A percentile compares a stretch with the other conserved stretches of the same genome.
Conservation (phyloP, 2,329 filamentous ascomycete genomes). For the Sporothrix protearum region DNA sequence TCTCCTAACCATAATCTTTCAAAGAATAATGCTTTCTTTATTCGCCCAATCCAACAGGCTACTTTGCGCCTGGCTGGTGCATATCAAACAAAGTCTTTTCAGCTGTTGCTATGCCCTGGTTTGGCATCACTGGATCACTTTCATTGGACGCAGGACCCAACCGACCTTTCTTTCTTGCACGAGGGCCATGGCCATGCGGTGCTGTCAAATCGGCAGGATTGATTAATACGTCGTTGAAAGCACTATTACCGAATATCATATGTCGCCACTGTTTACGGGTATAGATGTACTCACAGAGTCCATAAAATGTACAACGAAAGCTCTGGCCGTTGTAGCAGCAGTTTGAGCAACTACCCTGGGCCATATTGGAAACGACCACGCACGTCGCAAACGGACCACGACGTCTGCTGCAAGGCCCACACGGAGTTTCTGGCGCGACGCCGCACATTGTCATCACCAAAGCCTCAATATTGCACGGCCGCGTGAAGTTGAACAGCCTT, state of each 20-base stretch:
- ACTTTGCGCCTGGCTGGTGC: too few species aligned
- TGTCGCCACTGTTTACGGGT: too few species aligned
- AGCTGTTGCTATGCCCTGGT: too few species aligned
- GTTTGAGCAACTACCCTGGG: background rate
- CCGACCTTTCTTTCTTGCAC: too few species aligned
- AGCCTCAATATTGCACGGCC: background rate
- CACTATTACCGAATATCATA: background rate
- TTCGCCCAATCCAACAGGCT: too few species aligned
- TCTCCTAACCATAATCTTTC: background rate
- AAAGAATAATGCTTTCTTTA: too few species aligned
- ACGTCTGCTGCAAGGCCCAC: background rate
- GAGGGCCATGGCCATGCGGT: too few species aligned
- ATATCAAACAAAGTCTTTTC: too few species aligned
- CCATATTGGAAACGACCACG: background rate
- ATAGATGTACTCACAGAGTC: background rate
- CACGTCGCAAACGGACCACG: background rate
- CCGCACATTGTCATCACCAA: background rate
- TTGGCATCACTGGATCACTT: too few species aligned
- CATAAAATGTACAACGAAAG: background rate
- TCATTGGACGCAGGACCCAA: too few species aligned
- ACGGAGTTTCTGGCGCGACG: background rate
- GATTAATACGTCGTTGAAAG: too few species aligned
- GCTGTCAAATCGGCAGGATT: background rate
- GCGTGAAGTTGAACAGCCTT: background rate
- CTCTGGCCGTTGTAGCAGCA: conserved; percentile 1